These are phyloP conservation scores for Cutaneotrichosporon cutaneum DNA, from an alignment of 1,284 basidiomycete species.

Conservation along the genomic window DNA sequence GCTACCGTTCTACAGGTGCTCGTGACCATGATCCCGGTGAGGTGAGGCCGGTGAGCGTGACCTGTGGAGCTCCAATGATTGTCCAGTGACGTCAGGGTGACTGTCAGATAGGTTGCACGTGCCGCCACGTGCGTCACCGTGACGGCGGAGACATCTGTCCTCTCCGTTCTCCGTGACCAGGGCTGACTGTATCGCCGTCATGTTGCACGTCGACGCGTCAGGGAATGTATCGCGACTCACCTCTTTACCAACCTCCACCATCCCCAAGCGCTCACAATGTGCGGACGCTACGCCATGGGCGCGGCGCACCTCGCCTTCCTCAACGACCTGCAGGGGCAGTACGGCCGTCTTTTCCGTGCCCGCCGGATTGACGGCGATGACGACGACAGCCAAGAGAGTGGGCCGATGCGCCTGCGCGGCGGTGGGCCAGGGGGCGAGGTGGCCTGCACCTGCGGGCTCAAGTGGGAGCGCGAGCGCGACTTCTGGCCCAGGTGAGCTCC, in stretches of 20 bases:
- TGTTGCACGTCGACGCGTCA: not conserved
- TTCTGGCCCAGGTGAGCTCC: conserved; percentile 35
- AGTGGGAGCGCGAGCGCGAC: conserved; percentile 45
- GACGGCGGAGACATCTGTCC: no score
- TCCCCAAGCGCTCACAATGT: conserved; percentile 29
- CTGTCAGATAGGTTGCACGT: no score
- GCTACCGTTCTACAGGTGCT: no score
- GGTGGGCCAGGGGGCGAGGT: conserved; percentile 14
- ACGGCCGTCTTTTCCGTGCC: conserved; percentile 19
- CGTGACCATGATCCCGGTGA: no score
- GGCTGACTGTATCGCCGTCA: not conserved
- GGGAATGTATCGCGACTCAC: no score
- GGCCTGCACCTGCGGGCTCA: conserved; percentile 27
- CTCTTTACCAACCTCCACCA: no score
- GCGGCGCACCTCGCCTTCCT: conserved; percentile 30
- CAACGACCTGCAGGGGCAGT: conserved; percentile 21
- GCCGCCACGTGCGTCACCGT: no score
- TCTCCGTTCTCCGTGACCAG: no score
- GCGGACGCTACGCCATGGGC: conserved; percentile 45
- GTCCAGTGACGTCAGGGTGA: no score
- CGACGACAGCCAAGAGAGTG: conserved; percentile 12
- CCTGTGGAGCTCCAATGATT: no score
- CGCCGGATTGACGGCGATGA: conserved; percentile 3
- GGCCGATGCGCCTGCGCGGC: conserved; percentile 17
- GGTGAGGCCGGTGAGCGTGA: no score